phyloP scores from a whole-genome alignment of 306 rosid genomes.

The Crotalaria pallida region DNA sequence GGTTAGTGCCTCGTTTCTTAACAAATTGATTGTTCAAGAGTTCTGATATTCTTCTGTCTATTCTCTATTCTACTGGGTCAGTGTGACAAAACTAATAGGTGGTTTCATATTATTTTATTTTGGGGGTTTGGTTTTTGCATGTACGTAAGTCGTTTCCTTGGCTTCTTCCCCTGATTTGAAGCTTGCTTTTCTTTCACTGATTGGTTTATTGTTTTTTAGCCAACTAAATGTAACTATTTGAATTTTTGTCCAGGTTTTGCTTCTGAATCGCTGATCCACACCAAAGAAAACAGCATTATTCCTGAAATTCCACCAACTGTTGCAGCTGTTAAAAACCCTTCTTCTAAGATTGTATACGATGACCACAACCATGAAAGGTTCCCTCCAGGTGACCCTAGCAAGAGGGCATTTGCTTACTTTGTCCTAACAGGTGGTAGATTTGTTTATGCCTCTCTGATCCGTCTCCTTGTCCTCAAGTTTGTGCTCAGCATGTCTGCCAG shows the following conservation, averaged over 20 bases:
- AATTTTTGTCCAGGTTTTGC: slow-evolving; percentile 53
- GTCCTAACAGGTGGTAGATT: slow-evolving; percentile 81
- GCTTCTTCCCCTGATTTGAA: background rate
- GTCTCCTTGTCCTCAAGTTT: slow-evolving; percentile 79
- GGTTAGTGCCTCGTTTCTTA: background rate
- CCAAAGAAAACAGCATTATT: slow-evolving; percentile 40
- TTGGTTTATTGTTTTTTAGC: background rate
- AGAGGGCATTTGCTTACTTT: slow-evolving; percentile 87
- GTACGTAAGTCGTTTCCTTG: background rate
- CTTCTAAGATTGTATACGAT: slow-evolving; percentile 70
- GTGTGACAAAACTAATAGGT: background rate
- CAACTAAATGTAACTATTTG: background rate
- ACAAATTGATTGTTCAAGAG: background rate
- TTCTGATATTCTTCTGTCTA: background rate
- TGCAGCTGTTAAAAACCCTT: slow-evolving; percentile 62
- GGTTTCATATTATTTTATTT: background rate
- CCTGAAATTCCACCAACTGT: slow-evolving; percentile 60
- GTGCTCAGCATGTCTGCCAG: slow-evolving; percentile 89
- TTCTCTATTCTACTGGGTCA: background rate
- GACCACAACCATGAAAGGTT: slow-evolving; percentile 65
- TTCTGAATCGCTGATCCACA: slow-evolving; percentile 36
- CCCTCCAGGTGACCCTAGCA: slow-evolving; percentile 91
- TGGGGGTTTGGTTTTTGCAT: background rate
- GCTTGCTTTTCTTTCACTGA: background rate
- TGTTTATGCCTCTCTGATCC: slow-evolving; percentile 68